These are phyloP conservation scores for Blastosporella zonata DNA, from an alignment of 1,284 basidiomycete species.

Conservation along the genomic window DNA sequence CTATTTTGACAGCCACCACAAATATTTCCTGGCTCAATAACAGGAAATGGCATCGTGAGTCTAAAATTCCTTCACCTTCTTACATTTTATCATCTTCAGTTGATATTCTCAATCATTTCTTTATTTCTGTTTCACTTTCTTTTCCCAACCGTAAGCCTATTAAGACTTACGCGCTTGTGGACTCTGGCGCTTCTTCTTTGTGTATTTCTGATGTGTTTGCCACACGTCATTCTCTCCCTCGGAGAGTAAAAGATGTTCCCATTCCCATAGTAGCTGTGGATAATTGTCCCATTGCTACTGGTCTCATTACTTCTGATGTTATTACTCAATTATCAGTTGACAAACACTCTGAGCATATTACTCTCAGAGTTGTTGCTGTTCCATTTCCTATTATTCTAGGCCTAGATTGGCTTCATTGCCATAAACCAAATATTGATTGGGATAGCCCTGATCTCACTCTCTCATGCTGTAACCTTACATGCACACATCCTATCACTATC, in stretches of 20 bases:
- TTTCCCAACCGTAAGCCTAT: slow-evolving; percentile 21
- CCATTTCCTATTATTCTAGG: slow-evolving; percentile 32
- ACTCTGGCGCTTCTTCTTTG: slow-evolving; percentile 33
- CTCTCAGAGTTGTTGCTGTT: slow-evolving; percentile 23
- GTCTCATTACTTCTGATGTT: slow-evolving; percentile 28
- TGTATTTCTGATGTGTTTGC: slow-evolving; percentile 35
- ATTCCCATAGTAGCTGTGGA: slow-evolving; percentile 33
- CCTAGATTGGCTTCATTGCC: slow-evolving; percentile 29
- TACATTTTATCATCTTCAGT: slow-evolving; percentile 16
- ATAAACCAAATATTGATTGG: slow-evolving; percentile 31
- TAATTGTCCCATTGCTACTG: slow-evolving; percentile 33
- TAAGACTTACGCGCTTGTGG: slow-evolving; percentile 29
- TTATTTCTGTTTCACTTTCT: slow-evolving; percentile 23
- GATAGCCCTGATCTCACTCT: slow-evolving; percentile 14
- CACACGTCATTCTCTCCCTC: slow-evolving; percentile 26
- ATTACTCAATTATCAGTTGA: slow-evolving; percentile 2
- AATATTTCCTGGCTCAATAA: slow-evolving; percentile 2
- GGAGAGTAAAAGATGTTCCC: slow-evolving; percentile 22
- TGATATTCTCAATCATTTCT: slow-evolving; percentile 24
- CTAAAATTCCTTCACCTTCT: slow-evolving; percentile 16
- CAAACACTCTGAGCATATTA: slow-evolving; percentile 23
- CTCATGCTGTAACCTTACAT: slow-evolving; percentile 17
- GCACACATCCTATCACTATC: too few relatives aligned
- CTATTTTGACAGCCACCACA: background rate
- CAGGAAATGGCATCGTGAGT: slow-evolving; percentile 4